Conservation (phyloP, 2,329 filamentous ascomycete genomes). For the Thielaviopsis punctulata region DNA sequence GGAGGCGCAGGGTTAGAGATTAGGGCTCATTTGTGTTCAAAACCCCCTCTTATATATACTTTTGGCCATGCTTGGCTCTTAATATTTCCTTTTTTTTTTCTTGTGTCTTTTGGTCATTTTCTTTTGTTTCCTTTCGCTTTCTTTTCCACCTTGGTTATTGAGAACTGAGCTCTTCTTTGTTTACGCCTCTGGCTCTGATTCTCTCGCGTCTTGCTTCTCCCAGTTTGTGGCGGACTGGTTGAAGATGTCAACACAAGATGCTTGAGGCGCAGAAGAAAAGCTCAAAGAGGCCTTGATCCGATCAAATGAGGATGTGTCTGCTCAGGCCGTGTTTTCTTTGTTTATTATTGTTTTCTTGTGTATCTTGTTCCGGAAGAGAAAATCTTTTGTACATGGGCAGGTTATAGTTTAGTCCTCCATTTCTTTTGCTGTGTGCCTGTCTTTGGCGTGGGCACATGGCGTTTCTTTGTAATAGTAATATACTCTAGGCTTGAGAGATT, state of each 20-base stretch:
- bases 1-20: neutral
- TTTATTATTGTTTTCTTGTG: neutral
- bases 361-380: constrained; percentile 8
- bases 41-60: neutral
- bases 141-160: neutral
- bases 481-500: constrained; percentile 10
- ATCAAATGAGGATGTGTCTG: neutral
- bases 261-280: no score
- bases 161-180: no score
- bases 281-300: no score
- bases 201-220: neutral
- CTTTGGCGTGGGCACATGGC: constrained; percentile 7
- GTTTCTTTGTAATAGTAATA: constrained; percentile 12
- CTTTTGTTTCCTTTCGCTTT: neutral
- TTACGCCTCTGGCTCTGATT: neutral
- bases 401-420: constrained; percentile 4
- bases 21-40: neutral
- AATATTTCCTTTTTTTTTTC: constrained; percentile 6
- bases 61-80: neutral
- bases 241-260: no score
- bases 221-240: neutral
- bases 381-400: constrained; percentile 8
- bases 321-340: neutral
- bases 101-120: constrained; percentile 6
- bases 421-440: neutral